phyloP scores from a whole-genome alignment of 2,329 filamentous ascomycete genomes.

The Fusarium redolens region DNA sequence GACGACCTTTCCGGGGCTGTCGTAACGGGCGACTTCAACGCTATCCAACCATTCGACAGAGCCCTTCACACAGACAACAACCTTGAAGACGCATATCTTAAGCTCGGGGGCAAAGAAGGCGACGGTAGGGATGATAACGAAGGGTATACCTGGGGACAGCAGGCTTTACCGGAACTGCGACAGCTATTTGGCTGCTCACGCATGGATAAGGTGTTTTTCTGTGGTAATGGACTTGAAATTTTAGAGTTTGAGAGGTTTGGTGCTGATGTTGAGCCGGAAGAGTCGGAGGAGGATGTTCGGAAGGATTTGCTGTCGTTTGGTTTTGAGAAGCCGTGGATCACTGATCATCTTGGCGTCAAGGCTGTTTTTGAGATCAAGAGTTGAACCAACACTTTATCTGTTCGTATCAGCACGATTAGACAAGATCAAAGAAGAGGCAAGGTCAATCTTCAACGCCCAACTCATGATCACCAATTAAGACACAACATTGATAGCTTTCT shows the following conservation, averaged over 20 bases:
- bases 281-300: neutral
- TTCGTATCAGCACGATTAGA: accelerated
- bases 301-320: conserved; percentile 7
- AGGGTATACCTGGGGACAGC: conserved; percentile 69
- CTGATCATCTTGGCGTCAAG: conserved; percentile 15
- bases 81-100: conserved; percentile 64
- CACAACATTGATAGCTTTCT: neutral
- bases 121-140: conserved; percentile 47
- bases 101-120: conserved; percentile 62
- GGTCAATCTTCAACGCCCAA: accelerated
- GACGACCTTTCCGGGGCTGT: conserved; percentile 54
- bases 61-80: conserved; percentile 59
- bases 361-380: neutral
- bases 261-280: conserved; percentile 49
- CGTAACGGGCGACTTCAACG: conserved; percentile 67
- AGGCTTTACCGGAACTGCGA: conserved; percentile 55
- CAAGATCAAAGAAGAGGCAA: neutral
- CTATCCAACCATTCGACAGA: conserved; percentile 65
- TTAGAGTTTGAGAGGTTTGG: conserved; percentile 59
- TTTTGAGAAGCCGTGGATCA: conserved; percentile 18
- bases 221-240: conserved; percentile 48
- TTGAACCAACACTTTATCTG: neutral
- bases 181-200: conserved; percentile 60
- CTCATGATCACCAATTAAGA: neutral
- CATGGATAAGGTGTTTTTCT: conserved; percentile 65